Conservation (phyloP, 768 basidiomycete species). For the Sarcodon sp. region DNA sequence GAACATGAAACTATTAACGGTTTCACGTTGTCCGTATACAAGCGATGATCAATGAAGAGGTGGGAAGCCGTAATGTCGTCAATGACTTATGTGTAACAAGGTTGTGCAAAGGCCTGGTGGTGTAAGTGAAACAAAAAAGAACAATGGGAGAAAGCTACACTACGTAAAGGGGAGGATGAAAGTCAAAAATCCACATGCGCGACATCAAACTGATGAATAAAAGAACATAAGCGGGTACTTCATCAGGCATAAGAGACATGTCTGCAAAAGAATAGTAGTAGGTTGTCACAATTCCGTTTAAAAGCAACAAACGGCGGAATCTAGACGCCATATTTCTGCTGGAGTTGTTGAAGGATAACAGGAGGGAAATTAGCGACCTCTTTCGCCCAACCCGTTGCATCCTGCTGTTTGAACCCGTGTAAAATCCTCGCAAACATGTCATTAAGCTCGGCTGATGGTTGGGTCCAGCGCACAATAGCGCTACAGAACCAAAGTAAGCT, state of each 20-base stretch:
- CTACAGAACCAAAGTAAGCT: constrained; percentile 97
- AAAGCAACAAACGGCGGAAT: neutral
- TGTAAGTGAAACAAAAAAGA: neutral
- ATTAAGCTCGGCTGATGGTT: constrained; percentile 85
- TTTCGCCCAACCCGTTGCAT: constrained; percentile 74
- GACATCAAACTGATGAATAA: neutral
- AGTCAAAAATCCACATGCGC: neutral
- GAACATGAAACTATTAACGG: too few relatives aligned
- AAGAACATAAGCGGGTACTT: neutral
- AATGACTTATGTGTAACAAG: too few relatives aligned
- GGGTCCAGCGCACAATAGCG: constrained; percentile 90
- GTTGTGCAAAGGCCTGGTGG: too few relatives aligned
- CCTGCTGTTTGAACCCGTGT: constrained; percentile 81
- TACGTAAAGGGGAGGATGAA: neutral
- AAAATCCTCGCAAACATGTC: constrained; percentile 89
- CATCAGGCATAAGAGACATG: constrained; percentile 1
- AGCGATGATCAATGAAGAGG: too few relatives aligned
- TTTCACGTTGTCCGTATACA: too few relatives aligned
- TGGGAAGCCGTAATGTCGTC: too few relatives aligned
- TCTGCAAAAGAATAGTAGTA: neutral
- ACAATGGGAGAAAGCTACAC: neutral
- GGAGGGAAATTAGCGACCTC: constrained; percentile 80
- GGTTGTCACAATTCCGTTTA: neutral
- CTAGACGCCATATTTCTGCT: constrained; percentile 71
- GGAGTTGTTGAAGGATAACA: constrained; percentile 77